Conservation (phyloP, 352 stramenopile genomes). For the Phytophthora agathidicida region DNA sequence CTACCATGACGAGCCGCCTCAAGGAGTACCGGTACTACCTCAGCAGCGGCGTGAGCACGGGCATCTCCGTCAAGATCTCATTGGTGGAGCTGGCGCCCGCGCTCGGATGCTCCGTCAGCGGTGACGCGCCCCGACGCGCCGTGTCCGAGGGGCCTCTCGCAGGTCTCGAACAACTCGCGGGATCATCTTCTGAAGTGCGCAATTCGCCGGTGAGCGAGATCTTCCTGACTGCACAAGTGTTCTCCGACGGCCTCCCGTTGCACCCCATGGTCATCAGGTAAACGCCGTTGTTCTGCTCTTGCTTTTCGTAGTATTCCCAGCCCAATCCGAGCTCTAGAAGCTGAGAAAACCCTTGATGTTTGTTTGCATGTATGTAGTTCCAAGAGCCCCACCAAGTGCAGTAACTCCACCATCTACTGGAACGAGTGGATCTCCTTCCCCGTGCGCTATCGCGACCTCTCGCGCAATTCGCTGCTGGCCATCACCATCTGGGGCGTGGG, state of each 20-base stretch:
- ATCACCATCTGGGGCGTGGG: slow-evolving; percentile 88
- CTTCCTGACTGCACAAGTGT: slow-evolving; percentile 90
- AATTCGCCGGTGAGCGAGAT: slow-evolving; percentile 88
- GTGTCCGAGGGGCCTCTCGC: slow-evolving; percentile 29
- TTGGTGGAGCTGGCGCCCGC: slow-evolving; percentile 72
- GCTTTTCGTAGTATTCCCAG: background rate
- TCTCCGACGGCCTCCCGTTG: slow-evolving; percentile 80
- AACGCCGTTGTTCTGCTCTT: background rate
- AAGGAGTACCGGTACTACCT: slow-evolving; percentile 92
- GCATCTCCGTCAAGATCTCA: slow-evolving; percentile 85
- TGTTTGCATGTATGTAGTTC: slow-evolving; percentile 45
- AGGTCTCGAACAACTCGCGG: slow-evolving; percentile 62
- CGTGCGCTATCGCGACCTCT: slow-evolving; percentile 87
- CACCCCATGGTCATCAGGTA: slow-evolving; percentile 86
- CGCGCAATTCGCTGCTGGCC: slow-evolving; percentile 81
- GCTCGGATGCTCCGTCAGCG: slow-evolving; percentile 49
- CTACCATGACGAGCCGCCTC: slow-evolving; percentile 65
- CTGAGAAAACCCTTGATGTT: slow-evolving; percentile 4
- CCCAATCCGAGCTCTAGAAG: background rate
- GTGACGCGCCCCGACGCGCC: slow-evolving; percentile 26
- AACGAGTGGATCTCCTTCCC: slow-evolving; percentile 90
- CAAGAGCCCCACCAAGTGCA: slow-evolving; percentile 86
- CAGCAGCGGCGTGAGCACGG: slow-evolving; percentile 82
- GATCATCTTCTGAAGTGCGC: slow-evolving; percentile 72
- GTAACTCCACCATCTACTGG: slow-evolving; percentile 88